Base-by-base conservation (phyloP, 805 yeast genomes). In the Cyberlindnera americana region DNA sequence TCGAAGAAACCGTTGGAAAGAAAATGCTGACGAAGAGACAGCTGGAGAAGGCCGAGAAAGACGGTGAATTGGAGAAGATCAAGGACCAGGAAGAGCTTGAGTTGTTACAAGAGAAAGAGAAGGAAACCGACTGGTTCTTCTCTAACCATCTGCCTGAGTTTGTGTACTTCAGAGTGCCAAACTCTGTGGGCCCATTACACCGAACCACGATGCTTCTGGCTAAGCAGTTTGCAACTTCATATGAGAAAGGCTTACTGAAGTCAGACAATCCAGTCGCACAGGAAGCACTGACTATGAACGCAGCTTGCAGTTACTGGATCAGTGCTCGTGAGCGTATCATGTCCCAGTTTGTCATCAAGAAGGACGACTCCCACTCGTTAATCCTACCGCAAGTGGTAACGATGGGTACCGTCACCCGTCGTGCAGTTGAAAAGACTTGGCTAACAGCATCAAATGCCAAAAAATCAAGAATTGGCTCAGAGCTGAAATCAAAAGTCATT, bases 361-460 rank as follows among this genome's bases (percentile, higher is more conserved):
- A 67, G 24, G 59, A 61, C 1, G 56, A 63, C 6, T 41, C 49
- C 6, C 46, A 56, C 11, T 38, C 49, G 11, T 67, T 90, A 35
- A 93, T 95, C 22, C 54, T 93, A 13, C 99, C 99, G 1, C 77
- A 78, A 36, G 70, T 91, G 30, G 72, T 87, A 7, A 76, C 96
- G 3, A 93, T 93, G 96, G 99, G 99, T 1, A 95, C 99, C 0
- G 81, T 93, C 7, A 93, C 99, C 0, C 70, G 99, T 51, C 71
- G 99, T 49, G 96, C 98, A 3, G 96, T 93, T 2, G 99, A 93
- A 57, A 88, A 87, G 46, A 88, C 97, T 0, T 93, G 99, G 99
- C 66, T 93, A 25, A 93, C 99, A 0, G 99, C 99, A 0, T 85
- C 96, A 1, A 95, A 95, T 63, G 95, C 96, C 1, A 93, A 95